Percentiles rank a stretch among this genome's conserved stretches.
Evolutionary conservation across 1,139 yeast genomes (phyloP).

Genomic region (Candida pseudoviswanathii): DNA sequence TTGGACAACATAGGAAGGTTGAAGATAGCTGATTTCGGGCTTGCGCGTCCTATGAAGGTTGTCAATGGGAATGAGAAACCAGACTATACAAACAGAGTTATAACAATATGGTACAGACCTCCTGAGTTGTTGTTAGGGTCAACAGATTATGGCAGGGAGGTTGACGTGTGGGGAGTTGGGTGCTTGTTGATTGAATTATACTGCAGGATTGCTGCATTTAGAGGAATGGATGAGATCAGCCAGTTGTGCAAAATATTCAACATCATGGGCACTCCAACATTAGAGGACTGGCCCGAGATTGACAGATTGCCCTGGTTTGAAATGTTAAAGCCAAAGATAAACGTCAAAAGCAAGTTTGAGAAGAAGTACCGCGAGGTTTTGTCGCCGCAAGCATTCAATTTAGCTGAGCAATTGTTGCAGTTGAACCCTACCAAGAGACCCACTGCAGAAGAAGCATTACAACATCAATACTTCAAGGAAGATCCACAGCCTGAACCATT

Average conservation of each 20-base stretch:
- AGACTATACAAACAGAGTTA: conserved; percentile 90
- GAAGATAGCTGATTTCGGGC: conserved; percentile 92
- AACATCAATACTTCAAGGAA: conserved; percentile 73
- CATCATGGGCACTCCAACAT: conserved; percentile 84
- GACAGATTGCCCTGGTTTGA: conserved; percentile 90
- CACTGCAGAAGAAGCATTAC: conserved; percentile 84
- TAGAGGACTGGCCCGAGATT: conserved; percentile 76
- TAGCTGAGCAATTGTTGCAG: conserved; percentile 62
- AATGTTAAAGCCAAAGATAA: conserved; percentile 65
- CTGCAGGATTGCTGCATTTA: conserved; percentile 74
- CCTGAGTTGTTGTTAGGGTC: conserved; percentile 91
- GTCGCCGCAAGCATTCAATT: conserved; percentile 57
- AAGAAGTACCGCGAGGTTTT: conserved; percentile 50
- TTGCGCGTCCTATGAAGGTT: conserved; percentile 79
- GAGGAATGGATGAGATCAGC: conserved; percentile 85
- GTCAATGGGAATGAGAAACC: conserved; percentile 54
- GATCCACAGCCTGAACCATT: conserved; percentile 66
- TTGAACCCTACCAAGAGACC: conserved; percentile 74
- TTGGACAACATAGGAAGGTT: conserved; percentile 71
- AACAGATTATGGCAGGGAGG: conserved; percentile 86
- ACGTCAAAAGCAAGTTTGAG: conserved; percentile 49
- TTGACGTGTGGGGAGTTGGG: conserved; percentile 97
- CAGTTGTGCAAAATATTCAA: conserved; percentile 78
- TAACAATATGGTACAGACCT: conserved; percentile 96
- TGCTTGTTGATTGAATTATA: conserved; percentile 85